Conservation (phyloP, 345 rosid genomes). For the Noccaea bulbosa region DNA sequence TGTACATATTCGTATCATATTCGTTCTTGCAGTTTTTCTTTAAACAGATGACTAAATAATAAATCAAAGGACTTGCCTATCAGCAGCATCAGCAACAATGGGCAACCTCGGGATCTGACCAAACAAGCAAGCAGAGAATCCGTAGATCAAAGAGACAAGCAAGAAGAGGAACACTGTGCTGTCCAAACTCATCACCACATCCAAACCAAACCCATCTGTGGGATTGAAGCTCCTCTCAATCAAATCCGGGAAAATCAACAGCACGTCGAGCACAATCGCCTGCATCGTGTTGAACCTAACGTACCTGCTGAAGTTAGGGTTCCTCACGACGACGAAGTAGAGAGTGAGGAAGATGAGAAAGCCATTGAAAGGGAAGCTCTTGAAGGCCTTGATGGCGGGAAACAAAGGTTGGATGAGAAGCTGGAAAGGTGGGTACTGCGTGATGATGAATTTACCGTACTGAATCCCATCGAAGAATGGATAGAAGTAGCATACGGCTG, state of each 20-base stretch:
- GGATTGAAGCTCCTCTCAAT: constrained; percentile 89
- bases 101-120: constrained; percentile 93
- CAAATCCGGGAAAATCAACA: constrained; percentile 88
- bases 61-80: constrained; percentile 87
- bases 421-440: constrained; percentile 71
- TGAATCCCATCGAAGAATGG: constrained; percentile 94
- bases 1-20: constrained; percentile 18
- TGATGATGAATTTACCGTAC: constrained; percentile 81
- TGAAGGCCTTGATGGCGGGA: constrained; percentile 80
- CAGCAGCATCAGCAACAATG: constrained; percentile 97
- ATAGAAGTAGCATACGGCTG: constrained; percentile 88
- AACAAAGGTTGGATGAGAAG: constrained; percentile 71
- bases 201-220: constrained; percentile 75
- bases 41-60: background rate
- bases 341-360: constrained; percentile 73
- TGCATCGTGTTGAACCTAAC: constrained; percentile 99
- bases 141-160: constrained; percentile 83
- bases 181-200: constrained; percentile 92
- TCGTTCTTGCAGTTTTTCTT: background rate
- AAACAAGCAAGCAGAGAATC: constrained; percentile 81
- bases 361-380: constrained; percentile 88
- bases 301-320: constrained; percentile 81
- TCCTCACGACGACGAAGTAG: constrained; percentile 90
- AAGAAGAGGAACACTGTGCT: constrained; percentile 90
- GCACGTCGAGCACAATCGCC: constrained; percentile 87